A percentile compares a stretch with the other conserved stretches of the same genome.
Conservation (phyloP, 208 protist species). For the Leishmania aethiopica region DNA sequence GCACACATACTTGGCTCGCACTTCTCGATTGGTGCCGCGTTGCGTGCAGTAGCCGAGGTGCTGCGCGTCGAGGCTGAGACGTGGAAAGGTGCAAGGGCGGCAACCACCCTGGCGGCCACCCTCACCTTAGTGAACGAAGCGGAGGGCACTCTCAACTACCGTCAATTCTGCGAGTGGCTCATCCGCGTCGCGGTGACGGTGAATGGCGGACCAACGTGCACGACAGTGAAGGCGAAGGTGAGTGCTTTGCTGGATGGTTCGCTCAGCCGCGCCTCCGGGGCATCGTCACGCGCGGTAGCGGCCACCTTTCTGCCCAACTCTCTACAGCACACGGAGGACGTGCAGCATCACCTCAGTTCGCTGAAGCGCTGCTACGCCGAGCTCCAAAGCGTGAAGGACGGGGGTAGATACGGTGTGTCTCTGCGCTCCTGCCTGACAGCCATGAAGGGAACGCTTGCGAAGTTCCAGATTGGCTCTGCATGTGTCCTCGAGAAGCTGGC, state of each 20-base stretch:
- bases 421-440: conserved; percentile 16
- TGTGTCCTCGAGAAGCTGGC: conserved; percentile 19
- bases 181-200: conserved; percentile 64
- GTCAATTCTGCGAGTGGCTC: conserved; percentile 82
- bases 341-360: conserved; percentile 24
- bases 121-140: conserved; percentile 35
- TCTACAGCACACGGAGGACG: conserved; percentile 23
- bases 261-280: conserved; percentile 14
- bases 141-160: conserved; percentile 69
- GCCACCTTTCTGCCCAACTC: conserved; percentile 40
- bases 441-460: conserved; percentile 8
- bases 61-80: conserved; percentile 35
- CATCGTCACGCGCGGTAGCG: conserved; percentile 17
- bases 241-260: conserved; percentile 49
- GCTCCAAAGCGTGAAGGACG: conserved; percentile 31
- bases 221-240: conserved; percentile 47
- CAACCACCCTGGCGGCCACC: conserved; percentile 6
- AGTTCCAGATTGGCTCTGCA: conserved; percentile 9
- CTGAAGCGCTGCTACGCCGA: conserved; percentile 36
- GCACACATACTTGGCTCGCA: conserved; percentile 49
- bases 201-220: conserved; percentile 39
- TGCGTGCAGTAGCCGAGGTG: conserved; percentile 50
- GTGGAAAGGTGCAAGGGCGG: conserved; percentile 3
- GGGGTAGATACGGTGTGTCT: conserved; percentile 16
- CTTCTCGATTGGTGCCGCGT: conserved; percentile 50